Percentiles rank a stretch among this genome's conserved stretches.
phyloP scores from a whole-genome alignment of 495 filamentous ascomycete genomes.

The Penicillium riverlandense region DNA sequence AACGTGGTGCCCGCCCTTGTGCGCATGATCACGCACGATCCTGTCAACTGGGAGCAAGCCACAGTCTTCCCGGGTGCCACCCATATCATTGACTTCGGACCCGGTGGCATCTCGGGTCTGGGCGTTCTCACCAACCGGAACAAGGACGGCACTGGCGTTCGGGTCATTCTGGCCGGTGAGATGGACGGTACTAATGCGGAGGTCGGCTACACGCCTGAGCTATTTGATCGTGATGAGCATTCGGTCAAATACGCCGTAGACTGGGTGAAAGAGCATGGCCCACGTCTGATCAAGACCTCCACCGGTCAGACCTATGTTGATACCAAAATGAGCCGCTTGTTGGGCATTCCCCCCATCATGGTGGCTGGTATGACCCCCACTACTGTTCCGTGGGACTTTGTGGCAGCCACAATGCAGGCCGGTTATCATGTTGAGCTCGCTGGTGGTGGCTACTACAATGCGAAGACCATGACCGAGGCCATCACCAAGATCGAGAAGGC shows the following conservation, averaged over 20 bases:
- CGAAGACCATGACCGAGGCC: conserved; percentile 81
- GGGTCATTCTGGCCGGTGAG: conserved; percentile 85
- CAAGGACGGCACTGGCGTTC: conserved; percentile 95
- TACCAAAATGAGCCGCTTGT: conserved; percentile 92
- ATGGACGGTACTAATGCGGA: conserved; percentile 84
- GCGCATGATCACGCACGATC: conserved; percentile 86
- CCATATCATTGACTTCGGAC: conserved; percentile 93
- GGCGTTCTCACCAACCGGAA: conserved; percentile 96
- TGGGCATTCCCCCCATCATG: conserved; percentile 85
- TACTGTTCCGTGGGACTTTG: conserved; percentile 92
- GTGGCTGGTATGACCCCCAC: conserved; percentile 95
- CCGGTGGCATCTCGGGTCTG: conserved; percentile 90
- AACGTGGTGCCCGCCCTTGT: conserved; percentile 75
- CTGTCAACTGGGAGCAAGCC: conserved; percentile 91
- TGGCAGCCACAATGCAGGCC: conserved; percentile 91
- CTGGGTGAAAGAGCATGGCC: conserved; percentile 95
- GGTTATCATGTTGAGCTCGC: conserved; percentile 90
- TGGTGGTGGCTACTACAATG: conserved; percentile 90
- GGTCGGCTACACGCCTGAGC: conserved; percentile 92
- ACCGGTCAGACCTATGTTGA: conserved; percentile 84
- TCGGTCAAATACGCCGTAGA: conserved; percentile 94
- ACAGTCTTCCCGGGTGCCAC: conserved; percentile 84
- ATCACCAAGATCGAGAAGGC: conserved; percentile 82
- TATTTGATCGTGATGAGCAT: conserved; percentile 92
- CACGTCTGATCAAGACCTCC: conserved; percentile 79